Evolutionary conservation across 257 asterid genomes (phyloP), one percentile per base, ranked within the genome.

Genomic region (Solanum pennellii): DNA sequence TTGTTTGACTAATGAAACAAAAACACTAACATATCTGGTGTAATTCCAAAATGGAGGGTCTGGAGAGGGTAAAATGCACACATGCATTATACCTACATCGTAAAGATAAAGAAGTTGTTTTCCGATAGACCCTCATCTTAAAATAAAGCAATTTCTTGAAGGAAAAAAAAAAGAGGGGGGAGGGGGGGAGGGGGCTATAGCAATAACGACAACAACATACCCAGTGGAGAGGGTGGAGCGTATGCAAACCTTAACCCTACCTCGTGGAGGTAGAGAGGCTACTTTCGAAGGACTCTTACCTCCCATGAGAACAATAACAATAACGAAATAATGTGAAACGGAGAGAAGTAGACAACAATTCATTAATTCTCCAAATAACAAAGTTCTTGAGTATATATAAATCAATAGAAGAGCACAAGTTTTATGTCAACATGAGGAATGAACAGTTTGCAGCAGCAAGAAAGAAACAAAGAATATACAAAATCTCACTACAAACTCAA

Each of bases 401-500:
- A n/a, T 44, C 83, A 77, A 77, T 42, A 44, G 62, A 79, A 45
- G 65, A 9, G 65, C 62, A 25, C 3, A 41, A 44, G 23, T 45
- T 15, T 45, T 79, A 79, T 79, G 84, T 49, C 84, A 77, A 77
- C 84, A 44, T 5, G 7, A 74, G 65, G 41, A 79, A 25, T 79
- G 84, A 80, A 47, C 85, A 80, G 68, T 18, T 80, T 29, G 80
- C 85, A n/a, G 73, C 76, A 29, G 62, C 82, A 84, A 9, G 82
- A 56, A 82, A 83, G 49, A 39, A 74, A 49, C 60, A 49, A 73
- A 87, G 59, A 87, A 47, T 80, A 11, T 80, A 80, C 85, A 80
- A 80, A 80, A 80, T 41, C 66, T 79, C 84, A 45, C 20, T 41
- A 47, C 33, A 65, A 80, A 80, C 66, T 69, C 86, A 65, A 33